Evolutionary conservation across 1,284 basidiomycete genomes (phyloP).

Genomic region (Tilletia indica): DNA sequence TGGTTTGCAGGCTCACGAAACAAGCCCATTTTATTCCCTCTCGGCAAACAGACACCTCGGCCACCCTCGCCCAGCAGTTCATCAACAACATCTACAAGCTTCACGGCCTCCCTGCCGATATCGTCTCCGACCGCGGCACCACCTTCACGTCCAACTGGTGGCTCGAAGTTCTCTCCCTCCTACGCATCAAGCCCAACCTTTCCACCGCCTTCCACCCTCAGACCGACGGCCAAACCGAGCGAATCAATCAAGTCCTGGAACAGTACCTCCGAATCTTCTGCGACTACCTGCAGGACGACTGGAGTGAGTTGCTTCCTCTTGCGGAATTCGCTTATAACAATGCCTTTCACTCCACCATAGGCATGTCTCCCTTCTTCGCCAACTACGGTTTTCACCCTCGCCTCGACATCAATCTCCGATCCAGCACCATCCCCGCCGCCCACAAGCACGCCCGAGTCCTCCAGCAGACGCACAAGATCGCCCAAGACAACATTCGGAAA

Average conservation of each 20-base stretch:
- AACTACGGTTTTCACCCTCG: constrained; percentile 15
- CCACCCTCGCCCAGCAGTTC: constrained; percentile 45
- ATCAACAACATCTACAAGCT: constrained; percentile 50
- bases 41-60: constrained; percentile 52
- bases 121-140: constrained; percentile 58
- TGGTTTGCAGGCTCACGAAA: constrained; percentile 58
- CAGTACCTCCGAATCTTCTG: constrained; percentile 40
- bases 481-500: neutral
- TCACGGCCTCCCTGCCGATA: constrained; percentile 54
- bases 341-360: constrained; percentile 14
- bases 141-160: too few species aligned
- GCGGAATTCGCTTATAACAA: constrained; percentile 22
- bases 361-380: constrained; percentile 19
- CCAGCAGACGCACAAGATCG: neutral
- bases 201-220: constrained; percentile 56
- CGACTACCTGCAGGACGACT: constrained; percentile 28
- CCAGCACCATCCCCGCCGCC: neutral
- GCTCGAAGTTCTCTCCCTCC: constrained; percentile 35
- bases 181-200: constrained; percentile 44
- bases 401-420: constrained; percentile 6
- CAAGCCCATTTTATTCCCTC: constrained; percentile 62
- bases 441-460: neutral
- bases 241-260: constrained; percentile 58
- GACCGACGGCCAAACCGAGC: too few species aligned
- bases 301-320: constrained; percentile 20